These are phyloP conservation scores for Noccaea bulbosa DNA, from an alignment of 345 rosid genomes.

Conservation along the genomic window DNA sequence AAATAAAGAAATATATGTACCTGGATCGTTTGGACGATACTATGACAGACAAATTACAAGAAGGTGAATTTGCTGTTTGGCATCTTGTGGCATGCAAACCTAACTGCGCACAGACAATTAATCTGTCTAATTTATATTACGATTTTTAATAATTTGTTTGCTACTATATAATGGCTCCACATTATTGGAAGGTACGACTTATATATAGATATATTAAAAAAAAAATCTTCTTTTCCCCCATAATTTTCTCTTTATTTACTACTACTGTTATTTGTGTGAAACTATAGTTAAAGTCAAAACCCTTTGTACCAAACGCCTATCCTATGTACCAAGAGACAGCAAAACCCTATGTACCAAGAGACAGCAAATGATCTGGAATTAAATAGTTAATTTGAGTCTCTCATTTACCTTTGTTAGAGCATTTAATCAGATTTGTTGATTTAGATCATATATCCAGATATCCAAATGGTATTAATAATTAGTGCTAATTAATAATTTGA, in stretches of 20 bases:
- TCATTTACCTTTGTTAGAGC: neutral
- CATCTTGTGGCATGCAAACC: conserved; percentile 49
- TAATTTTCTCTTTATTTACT: neutral
- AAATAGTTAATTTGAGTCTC: neutral
- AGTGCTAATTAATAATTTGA: too few relatives aligned
- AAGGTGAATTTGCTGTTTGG: conserved; percentile 44
- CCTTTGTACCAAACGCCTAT: neutral
- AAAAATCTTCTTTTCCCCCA: too few relatives aligned
- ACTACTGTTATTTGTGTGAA: neutral
- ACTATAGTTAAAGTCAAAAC: too few relatives aligned
- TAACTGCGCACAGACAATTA: conserved; percentile 39
- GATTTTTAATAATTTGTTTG: conserved; percentile 6
- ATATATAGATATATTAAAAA: neutral
- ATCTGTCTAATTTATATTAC: conserved; percentile 15
- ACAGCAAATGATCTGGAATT: neutral
- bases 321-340: neutral
- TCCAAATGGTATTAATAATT: neutral
- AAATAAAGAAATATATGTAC: conserved; percentile 13
- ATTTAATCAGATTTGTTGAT: neutral
- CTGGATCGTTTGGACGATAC: conserved; percentile 40
- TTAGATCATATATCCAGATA: neutral
- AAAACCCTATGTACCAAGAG: conserved; percentile 2
- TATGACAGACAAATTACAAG: conserved; percentile 40
- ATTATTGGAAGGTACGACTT: conserved; percentile 31
- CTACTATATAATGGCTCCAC: conserved; percentile 29